Evolutionary conservation across 1,139 yeast species (phyloP).

Genomic region (Hyphopichia burtonii): DNA sequence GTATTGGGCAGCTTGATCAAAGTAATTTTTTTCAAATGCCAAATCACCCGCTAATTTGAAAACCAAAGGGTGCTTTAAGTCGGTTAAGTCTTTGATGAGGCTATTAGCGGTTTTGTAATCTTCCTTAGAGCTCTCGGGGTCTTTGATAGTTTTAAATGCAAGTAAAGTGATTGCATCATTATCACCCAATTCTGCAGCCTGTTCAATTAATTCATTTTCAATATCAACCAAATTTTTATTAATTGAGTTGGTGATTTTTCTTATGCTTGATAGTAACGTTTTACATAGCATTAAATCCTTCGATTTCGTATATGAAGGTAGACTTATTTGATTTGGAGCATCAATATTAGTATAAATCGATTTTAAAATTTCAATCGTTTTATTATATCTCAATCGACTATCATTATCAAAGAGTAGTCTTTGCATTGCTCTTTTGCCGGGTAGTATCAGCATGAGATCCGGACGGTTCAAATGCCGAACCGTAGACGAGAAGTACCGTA

Average conservation of each 20-base stretch:
- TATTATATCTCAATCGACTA: constrained; percentile 51
- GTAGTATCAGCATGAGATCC: constrained; percentile 50
- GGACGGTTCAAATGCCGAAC: constrained; percentile 26
- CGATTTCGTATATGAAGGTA: constrained; percentile 49
- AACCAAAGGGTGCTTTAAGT: constrained; percentile 65
- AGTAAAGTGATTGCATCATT: constrained; percentile 76
- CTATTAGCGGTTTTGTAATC: constrained; percentile 64
- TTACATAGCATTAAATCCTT: constrained; percentile 68
- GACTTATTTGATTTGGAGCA: constrained; percentile 26
- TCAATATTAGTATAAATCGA: constrained; percentile 48
- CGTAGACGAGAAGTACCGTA: not conserved
- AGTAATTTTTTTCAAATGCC: constrained; percentile 47
- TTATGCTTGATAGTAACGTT: constrained; percentile 58
- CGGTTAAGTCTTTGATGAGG: constrained; percentile 61
- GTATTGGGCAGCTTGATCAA: constrained; percentile 53
- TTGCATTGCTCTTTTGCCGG: constrained; percentile 56
- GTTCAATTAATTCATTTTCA: constrained; percentile 71
- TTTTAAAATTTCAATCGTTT: constrained; percentile 53
- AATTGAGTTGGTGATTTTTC: constrained; percentile 59
- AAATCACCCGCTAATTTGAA: constrained; percentile 74
- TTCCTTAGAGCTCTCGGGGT: constrained; percentile 35
- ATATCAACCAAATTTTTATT: constrained; percentile 55
- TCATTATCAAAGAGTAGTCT: constrained; percentile 65
- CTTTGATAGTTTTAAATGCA: constrained; percentile 57
- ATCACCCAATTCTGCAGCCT: constrained; percentile 81